Base-by-base conservation (phyloP, 257 asterid genomes). In the Lycium barbarum region DNA sequence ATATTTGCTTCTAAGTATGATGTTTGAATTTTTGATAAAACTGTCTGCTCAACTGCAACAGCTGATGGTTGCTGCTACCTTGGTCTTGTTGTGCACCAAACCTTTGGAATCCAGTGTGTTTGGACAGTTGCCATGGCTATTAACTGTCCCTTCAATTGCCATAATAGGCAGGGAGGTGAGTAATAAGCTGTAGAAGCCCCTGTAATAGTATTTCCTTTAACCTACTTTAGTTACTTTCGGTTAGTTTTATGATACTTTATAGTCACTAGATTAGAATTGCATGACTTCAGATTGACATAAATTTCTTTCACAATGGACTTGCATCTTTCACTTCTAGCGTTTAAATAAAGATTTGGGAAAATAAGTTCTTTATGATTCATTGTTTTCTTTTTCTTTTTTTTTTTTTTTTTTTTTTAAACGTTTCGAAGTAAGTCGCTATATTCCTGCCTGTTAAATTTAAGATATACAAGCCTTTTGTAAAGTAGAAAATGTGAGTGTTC, bases 51-150 rank as follows among this genome's bases (percentile, higher is more conserved):
- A 40, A 38, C 91, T 47, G 82, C 35, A 90, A 90, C 94, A 97
- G 99, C 97, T 97, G 82, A 97, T 93, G 98, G 99, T 97, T 88
- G 99, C 99, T 84, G 93, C 99, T 80, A 91, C 98, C 81, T 91
- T 97, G 93, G 93, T 97, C 89, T 90, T 97, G 89, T 88, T 97
- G 90, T 97, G 99, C 84, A 93, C 97, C 45, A 93, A 87, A 85
- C 98, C 99, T 13, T 83, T 91, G 87, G 96, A 93, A 83, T 94
- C 90, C 57, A 91, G 95, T 83, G 80, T 92, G 73, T 90, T 92
- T 86, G 95, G 95, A 72, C 95, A 92, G 89, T 86, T 88, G 5
- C 94, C 98, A n/a, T 97, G 99, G 99, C 85, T 97, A 58, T 80
- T 95, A 85, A 91, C 96, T 45, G 92, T 93, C 76, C 99, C 99